Conservation (phyloP, 352 stramenopile species). For the Blastocystis sp. region DNA sequence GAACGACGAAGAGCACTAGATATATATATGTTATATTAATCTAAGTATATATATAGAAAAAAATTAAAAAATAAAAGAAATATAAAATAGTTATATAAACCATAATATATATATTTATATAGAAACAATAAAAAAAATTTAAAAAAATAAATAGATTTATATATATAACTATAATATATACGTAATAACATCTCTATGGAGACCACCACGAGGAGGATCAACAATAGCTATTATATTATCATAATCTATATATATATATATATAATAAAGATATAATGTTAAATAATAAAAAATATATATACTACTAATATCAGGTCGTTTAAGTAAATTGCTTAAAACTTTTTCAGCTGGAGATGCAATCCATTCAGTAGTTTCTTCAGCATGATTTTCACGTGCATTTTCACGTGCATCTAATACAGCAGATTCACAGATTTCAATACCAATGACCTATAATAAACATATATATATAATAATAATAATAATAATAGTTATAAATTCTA, state of each 20-base stretch:
- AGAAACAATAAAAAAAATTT: background rate
- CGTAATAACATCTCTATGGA: constrained; percentile 69
- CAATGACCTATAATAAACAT: constrained; percentile 50
- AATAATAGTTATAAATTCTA: too few species aligned
- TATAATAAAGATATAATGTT: background rate
- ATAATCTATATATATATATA: constrained; percentile 19
- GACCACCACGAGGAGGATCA: constrained; percentile 75
- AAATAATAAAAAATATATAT: constrained; percentile 37
- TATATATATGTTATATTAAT: background rate
- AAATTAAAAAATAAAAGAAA: too few species aligned
- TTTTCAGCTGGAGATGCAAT: constrained; percentile 69
- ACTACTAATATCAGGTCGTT: constrained; percentile 41
- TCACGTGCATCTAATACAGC: constrained; percentile 64
- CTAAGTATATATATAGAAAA: too few species aligned
- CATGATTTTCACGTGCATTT: constrained; percentile 63
- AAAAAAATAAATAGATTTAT: constrained; percentile 58
- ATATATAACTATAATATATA: constrained; percentile 57
- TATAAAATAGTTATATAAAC: too few species aligned
- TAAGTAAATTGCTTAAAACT: constrained; percentile 60
- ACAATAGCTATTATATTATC: constrained; percentile 73
- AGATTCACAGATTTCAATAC: constrained; percentile 54
- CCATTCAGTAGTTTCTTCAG: constrained; percentile 63
- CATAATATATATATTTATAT: too few species aligned
- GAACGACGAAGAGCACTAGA: constrained; percentile 6
- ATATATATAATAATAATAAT: too few species aligned